Conservation (phyloP, 306 rosid genomes). For the Geum urbanum region DNA sequence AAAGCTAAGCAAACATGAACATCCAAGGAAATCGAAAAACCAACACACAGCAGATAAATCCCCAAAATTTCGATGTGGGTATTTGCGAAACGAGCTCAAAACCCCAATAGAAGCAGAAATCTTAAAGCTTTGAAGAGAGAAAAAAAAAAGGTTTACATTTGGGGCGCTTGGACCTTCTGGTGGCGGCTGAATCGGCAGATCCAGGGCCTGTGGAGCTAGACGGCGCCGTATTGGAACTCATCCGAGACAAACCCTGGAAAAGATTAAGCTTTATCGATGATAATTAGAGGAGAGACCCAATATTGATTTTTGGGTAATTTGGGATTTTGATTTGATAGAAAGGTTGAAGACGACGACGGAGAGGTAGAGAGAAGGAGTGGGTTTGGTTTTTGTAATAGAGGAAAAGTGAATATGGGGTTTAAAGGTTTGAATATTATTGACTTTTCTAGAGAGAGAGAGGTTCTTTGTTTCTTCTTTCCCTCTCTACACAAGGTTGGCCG, state of each 20-base stretch:
- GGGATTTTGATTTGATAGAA: too few species aligned
- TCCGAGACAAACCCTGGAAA: conserved; percentile 21
- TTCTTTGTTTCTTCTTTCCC: conserved; percentile 1
- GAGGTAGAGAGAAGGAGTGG: background rate
- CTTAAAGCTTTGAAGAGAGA: background rate
- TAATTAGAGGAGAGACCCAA: background rate
- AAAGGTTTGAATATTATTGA: conserved; percentile 20
- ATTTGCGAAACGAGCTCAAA: conserved; percentile 17
- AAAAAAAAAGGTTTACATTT: conserved; percentile 49
- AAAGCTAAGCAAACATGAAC: background rate
- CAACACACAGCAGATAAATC: background rate
- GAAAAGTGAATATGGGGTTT: background rate
- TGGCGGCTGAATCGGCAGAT: conserved; percentile 70
- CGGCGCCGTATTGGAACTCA: conserved; percentile 59
- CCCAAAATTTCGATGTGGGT: conserved; percentile 2
- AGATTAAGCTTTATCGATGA: background rate
- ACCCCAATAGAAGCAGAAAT: conserved; percentile 9
- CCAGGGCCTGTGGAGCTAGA: conserved; percentile 68
- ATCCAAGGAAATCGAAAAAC: background rate
- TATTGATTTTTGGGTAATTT: background rate
- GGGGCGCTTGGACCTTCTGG: conserved; percentile 82
- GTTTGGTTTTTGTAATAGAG: background rate
- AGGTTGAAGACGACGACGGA: background rate
- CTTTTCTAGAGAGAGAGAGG: background rate
- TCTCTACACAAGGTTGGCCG: conserved; percentile 25